These are phyloP conservation scores for Cystobasidium sp. DNA, from an alignment of 1,284 basidiomycete genomes.

Conservation along the genomic window DNA sequence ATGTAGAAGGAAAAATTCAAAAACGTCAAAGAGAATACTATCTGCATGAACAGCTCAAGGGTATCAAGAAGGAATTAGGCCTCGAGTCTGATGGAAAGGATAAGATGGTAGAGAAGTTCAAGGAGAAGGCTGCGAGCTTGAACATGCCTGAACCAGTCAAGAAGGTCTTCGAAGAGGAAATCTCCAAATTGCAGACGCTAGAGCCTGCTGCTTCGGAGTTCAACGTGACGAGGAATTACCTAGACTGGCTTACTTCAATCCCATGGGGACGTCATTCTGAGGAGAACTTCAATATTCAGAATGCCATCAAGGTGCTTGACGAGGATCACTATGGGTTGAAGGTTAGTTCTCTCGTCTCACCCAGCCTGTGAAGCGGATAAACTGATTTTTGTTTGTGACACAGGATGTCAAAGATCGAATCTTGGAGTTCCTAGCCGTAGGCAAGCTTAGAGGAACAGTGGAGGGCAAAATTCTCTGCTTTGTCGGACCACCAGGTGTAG, in stretches of 20 bases:
- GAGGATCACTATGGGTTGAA: slow-evolving; percentile 60
- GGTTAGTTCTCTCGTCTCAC: no score
- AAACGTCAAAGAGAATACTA: slow-evolving; percentile 98
- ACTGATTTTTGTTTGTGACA: background rate
- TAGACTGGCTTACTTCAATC: slow-evolving; percentile 95
- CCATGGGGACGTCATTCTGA: slow-evolving; percentile 95
- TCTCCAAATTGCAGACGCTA: slow-evolving; percentile 86
- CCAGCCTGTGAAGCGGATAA: no score
- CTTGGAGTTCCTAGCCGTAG: slow-evolving; percentile 96
- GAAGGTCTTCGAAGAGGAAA: slow-evolving; percentile 96
- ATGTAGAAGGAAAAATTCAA: slow-evolving; percentile 95
- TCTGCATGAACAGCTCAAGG: slow-evolving; percentile 97
- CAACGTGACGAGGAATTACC: slow-evolving; percentile 90
- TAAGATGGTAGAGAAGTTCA: slow-evolving; percentile 94
- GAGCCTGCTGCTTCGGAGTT: slow-evolving; percentile 84
- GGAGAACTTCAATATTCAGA: slow-evolving; percentile 88
- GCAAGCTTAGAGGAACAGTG: slow-evolving; percentile 94
- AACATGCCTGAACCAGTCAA: slow-evolving; percentile 91
- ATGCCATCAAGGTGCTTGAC: slow-evolving; percentile 73
- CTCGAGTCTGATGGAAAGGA: slow-evolving; percentile 98
- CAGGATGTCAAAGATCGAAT: slow-evolving; percentile 93
- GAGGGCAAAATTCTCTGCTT: slow-evolving; percentile 98
- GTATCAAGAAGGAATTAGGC: slow-evolving; percentile 98
- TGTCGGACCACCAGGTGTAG: slow-evolving; percentile 95
- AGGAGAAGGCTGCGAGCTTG: slow-evolving; percentile 79